Percentiles rank a stretch among this genome's conserved stretches.
Conservation (phyloP, 2,329 filamentous ascomycete species). For the Calonectria pauciramosa region DNA sequence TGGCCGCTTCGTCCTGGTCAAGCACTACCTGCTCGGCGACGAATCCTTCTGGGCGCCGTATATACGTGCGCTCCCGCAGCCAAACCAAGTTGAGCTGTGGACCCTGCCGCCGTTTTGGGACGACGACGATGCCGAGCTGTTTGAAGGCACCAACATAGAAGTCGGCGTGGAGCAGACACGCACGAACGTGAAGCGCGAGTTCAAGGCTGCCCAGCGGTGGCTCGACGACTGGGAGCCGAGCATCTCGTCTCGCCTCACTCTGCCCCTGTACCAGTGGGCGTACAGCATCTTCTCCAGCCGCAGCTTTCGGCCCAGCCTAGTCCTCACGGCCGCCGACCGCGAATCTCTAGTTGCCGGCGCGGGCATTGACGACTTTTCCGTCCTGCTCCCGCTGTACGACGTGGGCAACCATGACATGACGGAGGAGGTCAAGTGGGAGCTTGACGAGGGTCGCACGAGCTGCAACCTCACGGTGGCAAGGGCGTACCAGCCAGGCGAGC, state of each 20-base stretch:
- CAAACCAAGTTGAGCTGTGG: constrained; percentile 64
- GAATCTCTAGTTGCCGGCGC: constrained; percentile 48
- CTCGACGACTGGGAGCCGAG: constrained; percentile 48
- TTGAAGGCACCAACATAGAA: constrained; percentile 68
- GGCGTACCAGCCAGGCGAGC: constrained; percentile 64
- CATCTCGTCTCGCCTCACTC: constrained; percentile 55
- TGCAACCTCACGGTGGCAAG: constrained; percentile 61
- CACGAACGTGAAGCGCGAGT: constrained; percentile 61
- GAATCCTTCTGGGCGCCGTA: constrained; percentile 79
- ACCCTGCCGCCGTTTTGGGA: constrained; percentile 75
- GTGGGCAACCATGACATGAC: constrained; percentile 78
- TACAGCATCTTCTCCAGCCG: constrained; percentile 75
- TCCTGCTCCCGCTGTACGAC: constrained; percentile 79
- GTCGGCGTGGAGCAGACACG: constrained; percentile 65
- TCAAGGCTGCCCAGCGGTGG: constrained; percentile 56
- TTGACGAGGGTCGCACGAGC: constrained; percentile 52
- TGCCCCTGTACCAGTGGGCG: constrained; percentile 73
- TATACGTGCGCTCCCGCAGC: constrained; percentile 74
- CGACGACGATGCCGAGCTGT: constrained; percentile 68
- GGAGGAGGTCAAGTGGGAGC: constrained; percentile 71
- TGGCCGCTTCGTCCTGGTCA: constrained; percentile 77
- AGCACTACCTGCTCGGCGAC: constrained; percentile 72
- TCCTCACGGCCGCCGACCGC: constrained; percentile 57
- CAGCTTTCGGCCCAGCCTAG: constrained; percentile 74
- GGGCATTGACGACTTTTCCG: constrained; percentile 71